A percentile compares a stretch with the other conserved stretches of the same genome.
Conservation (phyloP, 768 basidiomycete genomes). For the Lanmaoa pseudosensibilis region DNA sequence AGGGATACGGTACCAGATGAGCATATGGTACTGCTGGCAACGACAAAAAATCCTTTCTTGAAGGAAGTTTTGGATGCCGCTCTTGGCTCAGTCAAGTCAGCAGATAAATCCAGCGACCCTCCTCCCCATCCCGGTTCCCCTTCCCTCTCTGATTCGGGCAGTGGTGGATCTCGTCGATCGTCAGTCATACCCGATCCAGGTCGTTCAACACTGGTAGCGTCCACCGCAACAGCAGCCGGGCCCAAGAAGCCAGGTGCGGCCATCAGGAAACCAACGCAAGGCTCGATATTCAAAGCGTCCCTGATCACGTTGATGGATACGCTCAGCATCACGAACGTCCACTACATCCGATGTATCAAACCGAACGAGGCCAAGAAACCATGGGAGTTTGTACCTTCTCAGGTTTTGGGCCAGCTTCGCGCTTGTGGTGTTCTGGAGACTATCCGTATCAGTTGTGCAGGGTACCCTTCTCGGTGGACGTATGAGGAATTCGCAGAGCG, state of each 20-base stretch:
- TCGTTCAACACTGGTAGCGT: conserved; percentile 65
- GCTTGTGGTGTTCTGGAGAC: conserved; percentile 99
- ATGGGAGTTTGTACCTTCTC: conserved; percentile 96
- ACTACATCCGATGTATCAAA: conserved; percentile 99
- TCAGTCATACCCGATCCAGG: conserved; percentile 89
- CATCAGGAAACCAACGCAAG: conserved; percentile 92
- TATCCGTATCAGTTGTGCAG: conserved; percentile 97
- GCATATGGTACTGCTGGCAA: conserved; percentile 84
- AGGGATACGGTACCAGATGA: conserved; percentile 98
- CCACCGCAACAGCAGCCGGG: conserved; percentile 40
- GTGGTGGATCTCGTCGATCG: conserved; percentile 73
- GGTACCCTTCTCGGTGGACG: conserved; percentile 97
- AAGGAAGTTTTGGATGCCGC: conserved; percentile 94
- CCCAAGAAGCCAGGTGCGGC: conserved; percentile 66
- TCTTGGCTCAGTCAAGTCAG: conserved; percentile 65
- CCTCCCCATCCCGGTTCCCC: conserved; percentile 68
- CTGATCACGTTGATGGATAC: conserved; percentile 96
- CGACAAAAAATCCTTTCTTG: conserved; percentile 88
- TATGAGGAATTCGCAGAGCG: conserved; percentile 98
- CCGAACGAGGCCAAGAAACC: conserved; percentile 96
- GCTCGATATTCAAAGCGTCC: conserved; percentile 97
- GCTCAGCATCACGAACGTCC: conserved; percentile 94
- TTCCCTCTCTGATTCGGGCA: conserved; percentile 74
- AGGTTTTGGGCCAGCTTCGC: conserved; percentile 90
- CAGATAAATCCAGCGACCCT: conserved; percentile 47